Evolutionary conservation across 164 flowering plant species (phyloP).

Genomic region (Platanus orientalis): DNA sequence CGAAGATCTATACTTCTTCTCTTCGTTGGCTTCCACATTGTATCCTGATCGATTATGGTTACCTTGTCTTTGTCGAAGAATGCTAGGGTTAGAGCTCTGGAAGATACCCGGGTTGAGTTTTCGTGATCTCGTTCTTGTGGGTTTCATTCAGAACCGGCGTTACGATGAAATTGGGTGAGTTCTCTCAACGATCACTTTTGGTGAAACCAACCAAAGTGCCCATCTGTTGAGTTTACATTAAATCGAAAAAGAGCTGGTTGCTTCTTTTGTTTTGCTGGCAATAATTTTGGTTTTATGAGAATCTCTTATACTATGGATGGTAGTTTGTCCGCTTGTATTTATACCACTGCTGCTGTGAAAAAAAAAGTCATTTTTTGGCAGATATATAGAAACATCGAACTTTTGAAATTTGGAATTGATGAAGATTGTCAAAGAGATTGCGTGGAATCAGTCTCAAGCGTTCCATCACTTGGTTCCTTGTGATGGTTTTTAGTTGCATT

Average conservation of each 20-base stretch:
- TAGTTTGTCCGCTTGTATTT: too few species aligned
- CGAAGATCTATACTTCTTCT: neutral
- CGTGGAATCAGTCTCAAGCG: too few species aligned
- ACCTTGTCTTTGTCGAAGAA: neutral
- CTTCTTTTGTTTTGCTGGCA: neutral
- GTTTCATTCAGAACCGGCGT: neutral
- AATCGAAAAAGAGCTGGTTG: neutral
- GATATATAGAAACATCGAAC: too few species aligned
- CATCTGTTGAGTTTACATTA: neutral
- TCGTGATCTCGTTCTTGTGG: neutral
- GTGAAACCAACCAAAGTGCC: neutral
- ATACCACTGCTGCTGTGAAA: too few species aligned
- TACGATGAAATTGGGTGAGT: neutral
- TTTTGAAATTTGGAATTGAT: too few species aligned
- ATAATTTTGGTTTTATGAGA: neutral
- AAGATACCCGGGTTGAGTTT: neutral
- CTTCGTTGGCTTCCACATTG: neutral
- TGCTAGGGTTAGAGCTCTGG: neutral
- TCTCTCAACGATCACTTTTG: neutral
- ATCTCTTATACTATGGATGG: neutral
- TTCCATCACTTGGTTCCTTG: too few species aligned
- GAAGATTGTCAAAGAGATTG: too few species aligned
- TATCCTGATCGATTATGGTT: neutral
- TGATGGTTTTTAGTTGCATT: too few species aligned
- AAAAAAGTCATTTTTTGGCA: too few species aligned